Conservation (phyloP, 2,329 filamentous ascomycete species). For the Bipolaris sorokiniana region DNA sequence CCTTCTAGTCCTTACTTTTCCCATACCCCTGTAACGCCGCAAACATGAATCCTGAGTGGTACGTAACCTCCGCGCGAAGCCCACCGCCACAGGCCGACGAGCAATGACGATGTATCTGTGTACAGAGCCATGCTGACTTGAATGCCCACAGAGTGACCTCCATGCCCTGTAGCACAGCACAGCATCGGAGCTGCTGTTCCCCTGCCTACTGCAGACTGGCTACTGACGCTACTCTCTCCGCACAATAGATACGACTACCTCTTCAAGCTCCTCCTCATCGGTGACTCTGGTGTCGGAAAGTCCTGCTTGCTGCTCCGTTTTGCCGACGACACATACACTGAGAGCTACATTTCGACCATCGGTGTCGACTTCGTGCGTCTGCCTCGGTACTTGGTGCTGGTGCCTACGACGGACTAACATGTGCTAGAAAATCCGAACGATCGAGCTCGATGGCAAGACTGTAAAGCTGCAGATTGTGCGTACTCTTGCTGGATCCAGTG, state of each 20-base stretch:
- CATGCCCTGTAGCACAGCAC: constrained; percentile 6
- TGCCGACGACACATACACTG: constrained; percentile 89
- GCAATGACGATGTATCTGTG: constrained; percentile 15
- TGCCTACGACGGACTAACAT: constrained; percentile 33
- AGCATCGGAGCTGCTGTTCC: constrained; percentile 7
- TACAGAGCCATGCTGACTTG: constrained; percentile 33
- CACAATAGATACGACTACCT: constrained; percentile 95
- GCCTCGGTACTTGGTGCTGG: constrained; percentile 41
- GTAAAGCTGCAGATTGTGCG: constrained; percentile 94
- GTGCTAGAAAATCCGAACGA: constrained; percentile 95
- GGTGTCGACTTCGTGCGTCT: constrained; percentile 81
- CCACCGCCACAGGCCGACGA: constrained; percentile 38
- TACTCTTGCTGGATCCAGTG: constrained; percentile 6
- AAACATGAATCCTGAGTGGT: constrained; percentile 94
- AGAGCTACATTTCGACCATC: constrained; percentile 99
- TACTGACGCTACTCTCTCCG: constrained; percentile 28
- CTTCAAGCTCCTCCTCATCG: constrained; percentile 99
- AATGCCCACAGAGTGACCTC: constrained; percentile 32
- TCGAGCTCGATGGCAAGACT: constrained; percentile 99
- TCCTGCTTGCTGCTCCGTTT: constrained; percentile 98
- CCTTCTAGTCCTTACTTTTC: constrained; percentile 17
- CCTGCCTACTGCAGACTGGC: constrained; percentile 9
- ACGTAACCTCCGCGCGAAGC: constrained; percentile 56
- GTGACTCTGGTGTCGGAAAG: constrained; percentile 99
- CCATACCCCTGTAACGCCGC: constrained; percentile 31